Evolutionary conservation across 202 grass and related monocot genomes (phyloP), one percentile per base, ranked within the genome.

Genomic region (Miscanthus sacchariflorus): DNA sequence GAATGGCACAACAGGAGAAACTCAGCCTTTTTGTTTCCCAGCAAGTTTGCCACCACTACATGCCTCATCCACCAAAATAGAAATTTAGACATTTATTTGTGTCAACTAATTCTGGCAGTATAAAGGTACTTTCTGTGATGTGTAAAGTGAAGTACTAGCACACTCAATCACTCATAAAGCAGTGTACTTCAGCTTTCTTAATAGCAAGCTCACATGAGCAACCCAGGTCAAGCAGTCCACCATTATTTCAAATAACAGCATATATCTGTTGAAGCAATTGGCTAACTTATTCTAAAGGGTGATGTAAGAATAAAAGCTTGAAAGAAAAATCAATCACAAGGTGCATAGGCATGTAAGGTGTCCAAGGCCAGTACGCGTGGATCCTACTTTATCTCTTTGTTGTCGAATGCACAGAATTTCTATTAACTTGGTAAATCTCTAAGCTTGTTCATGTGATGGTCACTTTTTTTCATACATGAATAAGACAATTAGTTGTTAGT

Each of bases 11-110:
- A 71, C 30, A 18, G 49, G 74, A 81, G 18, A 38, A 39, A 44
- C n/a, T 19, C 27, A n/a, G 28, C 28, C 76, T 81, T 85, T 85
- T 81, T 81, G 54, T 81, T 76, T n/a, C 21, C 58, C 39, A 70
- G 48, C 28, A 46, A 69, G 40, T 71, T 69, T 72, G 23, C 52
- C 42, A 81, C 70, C 70, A 54, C 6, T 36, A 77, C 43, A 12
- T 42, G 33, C 28, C 12, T 63, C 28, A 23, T 36, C 46, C 50
- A 76, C 36, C 48, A 76, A 77, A 86, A 77, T 49, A 77, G 19
- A 82, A 70, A 61, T 75, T 30, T 66, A 10, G 1, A 66, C 15
- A 7, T 28, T 67, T 77, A 23, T 76, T 25, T 52, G 23, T 19
- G 50, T 43, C 39, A 70, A 35, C 14, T 42, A 63, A 61, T 45